phyloP scores from a whole-genome alignment of 148 eudicot species.

The Persicaria tinctoria region DNA sequence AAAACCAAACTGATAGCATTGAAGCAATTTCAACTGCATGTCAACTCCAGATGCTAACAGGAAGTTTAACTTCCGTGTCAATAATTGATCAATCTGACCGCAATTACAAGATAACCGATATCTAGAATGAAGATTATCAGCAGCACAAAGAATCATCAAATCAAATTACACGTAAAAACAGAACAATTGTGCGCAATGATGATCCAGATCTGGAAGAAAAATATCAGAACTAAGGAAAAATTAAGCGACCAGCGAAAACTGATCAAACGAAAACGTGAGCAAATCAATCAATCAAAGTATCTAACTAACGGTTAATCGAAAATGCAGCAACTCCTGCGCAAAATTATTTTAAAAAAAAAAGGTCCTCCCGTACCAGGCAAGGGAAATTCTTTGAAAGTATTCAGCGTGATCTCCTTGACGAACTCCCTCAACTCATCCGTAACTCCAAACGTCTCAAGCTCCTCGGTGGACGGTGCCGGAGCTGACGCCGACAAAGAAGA shows the following conservation, averaged over 20 bases:
- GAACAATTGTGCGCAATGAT: background rate
- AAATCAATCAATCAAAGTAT: background rate
- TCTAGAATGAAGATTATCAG: background rate
- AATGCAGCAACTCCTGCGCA: background rate
- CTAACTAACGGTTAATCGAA: background rate
- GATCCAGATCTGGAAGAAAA: background rate
- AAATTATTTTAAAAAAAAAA: background rate
- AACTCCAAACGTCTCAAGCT: conserved; percentile 63
- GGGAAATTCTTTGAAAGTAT: conserved; percentile 77
- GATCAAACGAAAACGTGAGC: background rate
- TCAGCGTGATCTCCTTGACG: conserved; percentile 51
- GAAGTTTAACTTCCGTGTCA: background rate
- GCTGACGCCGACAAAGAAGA: background rate
- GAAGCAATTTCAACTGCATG: background rate
- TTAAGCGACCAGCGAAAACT: background rate
- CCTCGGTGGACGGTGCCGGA: conserved; percentile 22
- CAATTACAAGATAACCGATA: background rate
- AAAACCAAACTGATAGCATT: background rate
- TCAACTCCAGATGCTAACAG: background rate
- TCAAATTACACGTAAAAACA: background rate
- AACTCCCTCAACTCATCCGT: conserved; percentile 83
- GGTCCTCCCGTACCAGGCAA: conserved; percentile 35
- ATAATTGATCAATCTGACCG: background rate
- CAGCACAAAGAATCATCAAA: background rate
- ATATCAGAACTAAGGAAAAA: background rate